Evolutionary conservation across 192 early-diverging fungal species (phyloP).

Genomic region (Coemansia sp.): DNA sequence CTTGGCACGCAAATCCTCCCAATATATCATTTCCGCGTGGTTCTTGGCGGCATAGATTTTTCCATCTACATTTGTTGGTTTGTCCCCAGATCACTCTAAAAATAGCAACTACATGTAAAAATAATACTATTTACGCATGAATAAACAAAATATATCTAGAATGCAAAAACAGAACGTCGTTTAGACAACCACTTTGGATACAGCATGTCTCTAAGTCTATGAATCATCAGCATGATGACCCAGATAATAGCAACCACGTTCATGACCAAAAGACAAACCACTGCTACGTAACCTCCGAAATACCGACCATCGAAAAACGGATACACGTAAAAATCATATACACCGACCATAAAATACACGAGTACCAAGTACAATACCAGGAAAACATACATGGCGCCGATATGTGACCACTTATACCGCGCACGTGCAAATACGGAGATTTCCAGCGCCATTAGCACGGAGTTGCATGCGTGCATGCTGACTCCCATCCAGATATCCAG

Average conservation of each 20-base stretch:
- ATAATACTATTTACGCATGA: background rate
- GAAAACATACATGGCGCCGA: constrained; percentile 4
- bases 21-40: background rate
- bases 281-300: constrained; percentile 37
- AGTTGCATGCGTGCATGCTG: constrained; percentile 50
- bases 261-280: constrained; percentile 31
- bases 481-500: constrained; percentile 40
- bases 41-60: background rate
- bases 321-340: constrained; percentile 51
- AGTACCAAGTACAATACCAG: constrained; percentile 39
- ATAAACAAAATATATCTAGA: background rate
- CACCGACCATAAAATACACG: constrained; percentile 47
- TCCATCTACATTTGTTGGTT: too few relatives aligned
- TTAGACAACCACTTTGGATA: constrained; percentile 22
- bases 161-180: background rate
- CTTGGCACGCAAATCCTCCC: too few relatives aligned
- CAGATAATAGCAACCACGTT: constrained; percentile 34
- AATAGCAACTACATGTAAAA: too few relatives aligned
- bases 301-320: constrained; percentile 42
- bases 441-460: constrained; percentile 33
- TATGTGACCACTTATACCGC: constrained; percentile 23
- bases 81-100: too few relatives aligned
- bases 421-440: constrained; percentile 20
- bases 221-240: constrained; percentile 40
- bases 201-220: constrained; percentile 24